These are phyloP conservation scores for Phytophthora uliginosa DNA, from an alignment of 352 stramenopile genomes.

Conservation along the genomic window DNA sequence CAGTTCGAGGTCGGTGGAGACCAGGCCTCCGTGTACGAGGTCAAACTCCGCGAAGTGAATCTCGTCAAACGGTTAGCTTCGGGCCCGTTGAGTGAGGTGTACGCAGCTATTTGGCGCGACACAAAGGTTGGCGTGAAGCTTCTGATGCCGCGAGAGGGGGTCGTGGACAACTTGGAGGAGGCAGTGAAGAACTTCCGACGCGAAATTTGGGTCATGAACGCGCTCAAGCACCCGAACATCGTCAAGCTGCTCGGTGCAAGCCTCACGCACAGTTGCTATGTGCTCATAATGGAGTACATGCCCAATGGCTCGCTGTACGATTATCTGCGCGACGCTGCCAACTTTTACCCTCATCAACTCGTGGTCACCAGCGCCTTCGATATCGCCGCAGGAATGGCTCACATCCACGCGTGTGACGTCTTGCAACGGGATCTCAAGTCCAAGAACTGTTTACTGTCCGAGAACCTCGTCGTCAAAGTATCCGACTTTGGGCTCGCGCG, in stretches of 20 bases:
- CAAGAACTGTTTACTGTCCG: slow-evolving; percentile 82
- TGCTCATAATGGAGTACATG: slow-evolving; percentile 91
- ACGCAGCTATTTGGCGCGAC: slow-evolving; percentile 80
- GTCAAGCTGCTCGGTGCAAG: slow-evolving; percentile 83
- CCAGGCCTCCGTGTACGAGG: slow-evolving; percentile 81
- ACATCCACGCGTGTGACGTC: slow-evolving; percentile 66
- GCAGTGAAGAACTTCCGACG: slow-evolving; percentile 84
- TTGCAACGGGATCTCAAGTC: slow-evolving; percentile 85
- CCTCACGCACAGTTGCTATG: slow-evolving; percentile 81
- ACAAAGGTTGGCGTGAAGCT: slow-evolving; percentile 85
- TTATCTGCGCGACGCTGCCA: slow-evolving; percentile 77
- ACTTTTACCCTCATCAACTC: slow-evolving; percentile 77
- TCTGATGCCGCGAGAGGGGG: slow-evolving; percentile 75
- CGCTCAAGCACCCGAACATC: slow-evolving; percentile 78
- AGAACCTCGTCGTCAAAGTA: slow-evolving; percentile 84
- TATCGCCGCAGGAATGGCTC: slow-evolving; percentile 72
- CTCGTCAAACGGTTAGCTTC: slow-evolving; percentile 81
- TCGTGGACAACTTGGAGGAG: slow-evolving; percentile 76
- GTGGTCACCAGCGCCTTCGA: slow-evolving; percentile 70
- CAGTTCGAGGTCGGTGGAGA: slow-evolving; percentile 81
- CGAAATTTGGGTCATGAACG: slow-evolving; percentile 87
- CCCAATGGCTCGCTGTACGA: slow-evolving; percentile 87
- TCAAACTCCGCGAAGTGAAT: slow-evolving; percentile 82
- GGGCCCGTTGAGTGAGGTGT: slow-evolving; percentile 77
- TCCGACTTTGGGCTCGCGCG: slow-evolving; percentile 80